Percentiles rank a stretch among this genome's conserved stretches.
These are phyloP conservation scores for Aphanomyces invadans DNA, from an alignment of 352 stramenopile species.

Conservation along the genomic window DNA sequence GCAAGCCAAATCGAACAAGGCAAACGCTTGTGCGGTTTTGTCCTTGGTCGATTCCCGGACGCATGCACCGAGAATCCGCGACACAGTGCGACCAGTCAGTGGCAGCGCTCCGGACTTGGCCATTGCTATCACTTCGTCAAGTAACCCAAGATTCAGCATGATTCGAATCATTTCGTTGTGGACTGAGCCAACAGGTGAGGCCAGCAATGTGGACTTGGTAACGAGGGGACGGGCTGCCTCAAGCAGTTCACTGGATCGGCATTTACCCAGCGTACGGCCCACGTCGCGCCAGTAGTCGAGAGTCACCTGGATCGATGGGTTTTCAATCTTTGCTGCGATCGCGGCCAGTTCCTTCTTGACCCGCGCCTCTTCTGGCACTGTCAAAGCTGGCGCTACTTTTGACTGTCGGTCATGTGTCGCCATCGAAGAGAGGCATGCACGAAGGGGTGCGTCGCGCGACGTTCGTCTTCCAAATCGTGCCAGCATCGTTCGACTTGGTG, in stretches of 20 bases:
- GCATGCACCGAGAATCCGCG: slow-evolving; percentile 18
- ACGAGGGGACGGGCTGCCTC: not conserved
- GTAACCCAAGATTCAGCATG: not conserved
- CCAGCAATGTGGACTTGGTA: not conserved
- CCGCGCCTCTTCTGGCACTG: not conserved
- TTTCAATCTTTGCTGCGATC: not conserved
- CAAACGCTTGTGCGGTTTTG: slow-evolving; percentile 31
- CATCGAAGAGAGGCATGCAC: not conserved
- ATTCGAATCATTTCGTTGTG: slow-evolving; percentile 23
- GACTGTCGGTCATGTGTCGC: not conserved
- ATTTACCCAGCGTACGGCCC: slow-evolving; percentile 3
- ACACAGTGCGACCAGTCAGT: slow-evolving; percentile 15
- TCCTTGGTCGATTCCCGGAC: not conserved
- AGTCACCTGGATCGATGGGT: not conserved
- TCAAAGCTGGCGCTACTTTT: not conserved
- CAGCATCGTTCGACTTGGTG: not conserved
- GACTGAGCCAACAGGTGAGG: slow-evolving; percentile 2
- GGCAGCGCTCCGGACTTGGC: not conserved
- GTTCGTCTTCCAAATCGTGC: not conserved
- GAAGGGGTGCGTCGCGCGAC: not conserved
- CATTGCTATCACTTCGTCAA: slow-evolving; percentile 2
- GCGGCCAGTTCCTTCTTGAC: not conserved
- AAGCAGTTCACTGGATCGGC: not conserved
- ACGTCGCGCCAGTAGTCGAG: not conserved
- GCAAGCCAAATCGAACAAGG: slow-evolving; percentile 48